These are phyloP conservation scores for Piromyces sp. DNA, from an alignment of 192 early-diverging fungal species.

Conservation along the genomic window DNA sequence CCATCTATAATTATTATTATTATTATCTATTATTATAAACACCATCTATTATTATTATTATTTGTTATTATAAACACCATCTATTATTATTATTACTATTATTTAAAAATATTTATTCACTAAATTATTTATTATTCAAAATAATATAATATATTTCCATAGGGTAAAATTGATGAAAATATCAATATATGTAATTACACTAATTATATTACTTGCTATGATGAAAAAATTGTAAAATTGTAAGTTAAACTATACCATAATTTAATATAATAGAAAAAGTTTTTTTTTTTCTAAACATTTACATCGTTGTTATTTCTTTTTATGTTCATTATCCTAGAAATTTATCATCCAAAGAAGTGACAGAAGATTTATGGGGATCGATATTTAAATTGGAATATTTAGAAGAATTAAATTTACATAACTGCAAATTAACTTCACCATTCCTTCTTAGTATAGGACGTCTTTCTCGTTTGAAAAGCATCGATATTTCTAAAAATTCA, in stretches of 20 bases:
- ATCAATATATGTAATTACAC: background rate
- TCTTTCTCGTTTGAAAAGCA: background rate
- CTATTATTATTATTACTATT: too few species aligned
- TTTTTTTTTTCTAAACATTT: background rate
- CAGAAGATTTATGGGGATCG: background rate
- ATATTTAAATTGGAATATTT: background rate
- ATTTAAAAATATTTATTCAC: too few species aligned
- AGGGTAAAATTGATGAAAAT: background rate
- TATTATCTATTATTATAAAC: too few species aligned
- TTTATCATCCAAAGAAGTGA: background rate
- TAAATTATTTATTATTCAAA: too few species aligned
- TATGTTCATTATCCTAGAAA: background rate
- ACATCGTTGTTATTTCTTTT: too few species aligned
- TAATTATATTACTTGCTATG: background rate
- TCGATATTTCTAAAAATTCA: background rate
- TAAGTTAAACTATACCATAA: too few species aligned
- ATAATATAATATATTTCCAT: too few species aligned
- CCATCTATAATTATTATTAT: too few species aligned
- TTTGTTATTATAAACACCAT: too few species aligned
- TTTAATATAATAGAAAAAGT: too few species aligned
- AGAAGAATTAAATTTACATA: background rate
- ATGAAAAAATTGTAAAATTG: background rate
- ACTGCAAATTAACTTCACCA: background rate
- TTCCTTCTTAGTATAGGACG: background rate
- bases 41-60: too few species aligned